phyloP scores from a whole-genome alignment of 768 basidiomycete genomes.

The Pleurotus sapidus region DNA sequence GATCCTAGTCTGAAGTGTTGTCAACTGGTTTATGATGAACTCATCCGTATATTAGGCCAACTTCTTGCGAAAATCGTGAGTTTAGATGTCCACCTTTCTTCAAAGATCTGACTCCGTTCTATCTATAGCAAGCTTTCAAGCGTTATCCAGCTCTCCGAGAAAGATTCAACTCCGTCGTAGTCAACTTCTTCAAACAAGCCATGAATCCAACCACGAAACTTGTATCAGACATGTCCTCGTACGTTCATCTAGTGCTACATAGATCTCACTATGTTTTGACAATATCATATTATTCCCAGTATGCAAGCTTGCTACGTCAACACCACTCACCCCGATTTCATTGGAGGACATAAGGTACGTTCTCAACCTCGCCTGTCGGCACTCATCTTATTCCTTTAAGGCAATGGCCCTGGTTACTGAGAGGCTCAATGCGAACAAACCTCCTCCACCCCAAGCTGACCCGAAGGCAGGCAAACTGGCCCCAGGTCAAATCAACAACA shows the following conservation, averaged over 20 bases:
- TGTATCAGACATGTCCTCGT: constrained; percentile 90
- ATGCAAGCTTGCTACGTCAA: constrained; percentile 99
- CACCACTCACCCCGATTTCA: constrained; percentile 98
- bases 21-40: constrained; percentile 93
- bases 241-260: constrained; percentile 27
- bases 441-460: constrained; percentile 56
- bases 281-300: constrained; percentile 30
- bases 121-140: constrained; percentile 84
- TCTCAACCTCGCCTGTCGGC: neutral
- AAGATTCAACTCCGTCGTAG: constrained; percentile 92
- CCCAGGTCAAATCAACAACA: constrained; percentile 77
- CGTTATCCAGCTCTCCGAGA: constrained; percentile 96
- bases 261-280: neutral
- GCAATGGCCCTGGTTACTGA: constrained; percentile 89
- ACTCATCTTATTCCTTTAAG: constrained; percentile 27
- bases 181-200: constrained; percentile 92
- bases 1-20: constrained; percentile 94
- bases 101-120: neutral
- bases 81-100: constrained; percentile 12
- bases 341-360: constrained; percentile 85
- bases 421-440: constrained; percentile 78
- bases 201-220: constrained; percentile 96
- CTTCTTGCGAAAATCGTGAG: constrained; percentile 85
- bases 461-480: constrained; percentile 66
- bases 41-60: constrained; percentile 93